Evolutionary conservation across 2,329 filamentous ascomycete genomes (phyloP), one percentile per base, ranked within the genome.

Genomic region (Hypoxylon rubiginosum): DNA sequence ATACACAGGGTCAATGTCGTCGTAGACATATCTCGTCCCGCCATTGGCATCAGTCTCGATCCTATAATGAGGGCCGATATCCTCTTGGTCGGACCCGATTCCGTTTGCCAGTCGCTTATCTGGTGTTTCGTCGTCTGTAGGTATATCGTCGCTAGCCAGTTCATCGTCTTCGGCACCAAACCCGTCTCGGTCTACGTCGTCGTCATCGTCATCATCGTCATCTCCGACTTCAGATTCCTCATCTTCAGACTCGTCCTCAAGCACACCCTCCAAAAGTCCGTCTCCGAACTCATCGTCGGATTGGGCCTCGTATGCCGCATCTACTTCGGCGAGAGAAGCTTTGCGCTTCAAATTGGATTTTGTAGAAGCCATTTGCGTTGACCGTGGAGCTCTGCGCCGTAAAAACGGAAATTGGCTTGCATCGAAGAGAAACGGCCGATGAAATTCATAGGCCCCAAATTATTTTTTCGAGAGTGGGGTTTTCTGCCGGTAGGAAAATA

Each of bases 1-100:
- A 81, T 99, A 97, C 58, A 94, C 91, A 2, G 95, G 93, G 71
- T 98, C 91, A 69, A 99, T 94, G 77, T 98, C 96, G 68, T 92
- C 88, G 81, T 98, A 99, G 48, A 97, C 86, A 77, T 97, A 99
- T 78, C 96, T 90, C 69, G 90, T 88, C 74, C 93, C 92, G 65
- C 96, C 96, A 81, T 97, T 96, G 72, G 96, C 95, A 75, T 97
- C 96, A 62, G 86, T 91, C 46, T 91, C 85, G 45, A 90, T 78
- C 57, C 82, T 83, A 69, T 88, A 88, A 69, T 85, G 84, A 61
- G 80, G 79, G 21, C 79, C 78, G 36, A 80, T 79, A 5, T 81
- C 78, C 2, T 75, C 75, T 21, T 78, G 74, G n/a, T 82, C 78
- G 21, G 74, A 66, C 11, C 70, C 76, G 41, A 75, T 73, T 19